These are phyloP conservation scores for Aeschynomene evenia DNA, from an alignment of 306 rosid genomes.

Conservation along the genomic window DNA sequence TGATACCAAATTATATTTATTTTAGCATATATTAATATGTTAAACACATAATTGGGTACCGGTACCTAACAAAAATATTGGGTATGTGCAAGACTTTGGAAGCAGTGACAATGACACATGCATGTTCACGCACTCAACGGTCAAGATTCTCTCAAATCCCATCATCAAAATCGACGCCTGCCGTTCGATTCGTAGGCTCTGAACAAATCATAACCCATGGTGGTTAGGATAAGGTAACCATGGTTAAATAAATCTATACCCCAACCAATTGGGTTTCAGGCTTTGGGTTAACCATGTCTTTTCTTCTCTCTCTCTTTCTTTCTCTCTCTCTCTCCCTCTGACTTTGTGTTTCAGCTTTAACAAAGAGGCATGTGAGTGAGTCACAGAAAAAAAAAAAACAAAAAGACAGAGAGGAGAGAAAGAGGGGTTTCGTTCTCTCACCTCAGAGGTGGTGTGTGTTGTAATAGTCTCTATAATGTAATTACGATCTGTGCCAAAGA, in stretches of 20 bases:
- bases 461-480: conserved; percentile 26
- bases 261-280: not conserved
- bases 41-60: no score
- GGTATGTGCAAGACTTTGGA: conserved; percentile 25
- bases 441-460: not conserved
- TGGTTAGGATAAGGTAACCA: conserved; percentile 36
- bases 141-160: conserved; percentile 43
- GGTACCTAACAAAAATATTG: no score
- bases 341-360: conserved; percentile 41
- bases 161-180: conserved; percentile 12
- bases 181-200: conserved; percentile 35
- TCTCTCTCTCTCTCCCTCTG: not conserved
- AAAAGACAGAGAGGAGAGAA: no score
- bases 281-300: not conserved
- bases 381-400: not conserved
- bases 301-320: not conserved
- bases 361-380: conserved; percentile 27
- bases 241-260: conserved; percentile 40
- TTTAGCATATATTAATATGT: no score
- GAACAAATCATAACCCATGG: conserved; percentile 8
- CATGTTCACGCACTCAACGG: conserved; percentile 69
- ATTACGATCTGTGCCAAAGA: conserved; percentile 20
- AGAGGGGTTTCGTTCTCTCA: conserved; percentile 18
- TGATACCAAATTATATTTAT: no score
- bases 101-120: conserved; percentile 86